Evolutionary conservation across 169 alveolate genomes (phyloP), one percentile per base, ranked within the genome.

Genomic region (Theileria sp.): DNA sequence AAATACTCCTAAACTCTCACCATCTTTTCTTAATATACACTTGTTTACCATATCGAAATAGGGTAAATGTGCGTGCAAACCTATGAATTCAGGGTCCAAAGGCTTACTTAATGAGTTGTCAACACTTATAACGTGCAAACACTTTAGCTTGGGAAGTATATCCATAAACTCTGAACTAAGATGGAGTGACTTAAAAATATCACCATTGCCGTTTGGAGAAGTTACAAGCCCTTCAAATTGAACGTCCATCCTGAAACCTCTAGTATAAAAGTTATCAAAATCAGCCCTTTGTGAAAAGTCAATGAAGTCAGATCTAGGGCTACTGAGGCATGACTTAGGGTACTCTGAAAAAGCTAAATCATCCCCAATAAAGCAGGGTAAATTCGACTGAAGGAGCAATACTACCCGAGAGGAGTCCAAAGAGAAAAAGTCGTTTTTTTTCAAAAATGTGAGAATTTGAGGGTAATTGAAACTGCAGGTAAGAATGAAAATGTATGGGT

Each of bases 121-220:
- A 12, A 77, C 72, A 23, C 81, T 81, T 0, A 84, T 78, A 0
- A 84, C 90, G 64, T 84, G 90, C 56, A 77, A 7, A 64, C 72
- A 36, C 38, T 44, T 36, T 26, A 84, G 19, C 15, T 19, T 50
- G n/a, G 34, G 62, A 30, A 82, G 28, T 17, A 19, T 17, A n/a
- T 44, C 9, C 87, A 56, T 67, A 67, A 84, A 84, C 66, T 65
- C 72, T 32, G 44, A 17, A 80, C 89, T 60, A 26, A 50, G 23
- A 32, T 82, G 54, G 26, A 90, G 75, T 54, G 93, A 86, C 62
- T 79, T 77, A 56, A 87, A 90, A 26, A 90, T 71, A 21, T 67
- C 77, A 12, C 94, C 94, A 74, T 90, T 90, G 5, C 94, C 94
- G 49, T 86, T 69, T 86, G 94, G 82, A 0, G 81, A 30, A 50